Evolutionary conservation across 768 basidiomycete genomes (phyloP).

Genomic region (Rhodocollybia butyracea): DNA sequence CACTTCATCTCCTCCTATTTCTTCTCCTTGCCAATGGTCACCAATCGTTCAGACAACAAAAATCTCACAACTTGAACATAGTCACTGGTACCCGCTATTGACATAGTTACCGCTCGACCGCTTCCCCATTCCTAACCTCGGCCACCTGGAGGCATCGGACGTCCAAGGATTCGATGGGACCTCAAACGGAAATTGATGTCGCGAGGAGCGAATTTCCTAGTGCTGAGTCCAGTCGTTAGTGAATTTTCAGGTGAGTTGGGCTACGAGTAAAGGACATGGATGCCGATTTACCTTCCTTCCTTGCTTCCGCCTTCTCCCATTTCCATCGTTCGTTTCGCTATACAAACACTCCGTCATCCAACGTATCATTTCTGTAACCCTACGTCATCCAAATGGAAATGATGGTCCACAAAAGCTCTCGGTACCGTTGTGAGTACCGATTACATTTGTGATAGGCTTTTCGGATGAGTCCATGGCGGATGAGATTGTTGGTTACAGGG

Average conservation of each 20-base stretch:
- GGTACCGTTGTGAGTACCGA: slow-evolving; percentile 89
- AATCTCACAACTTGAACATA: slow-evolving; percentile 85
- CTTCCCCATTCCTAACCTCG: slow-evolving; percentile 53
- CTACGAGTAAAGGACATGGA: too few species aligned
- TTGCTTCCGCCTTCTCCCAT: not conserved
- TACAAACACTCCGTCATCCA: slow-evolving; percentile 75
- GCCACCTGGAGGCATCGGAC: slow-evolving; percentile 83
- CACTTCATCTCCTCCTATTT: slow-evolving; percentile 21
- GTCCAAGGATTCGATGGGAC: slow-evolving; percentile 95
- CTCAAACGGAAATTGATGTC: slow-evolving; percentile 85
- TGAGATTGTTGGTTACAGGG: slow-evolving; percentile 85
- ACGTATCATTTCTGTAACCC: slow-evolving; percentile 80
- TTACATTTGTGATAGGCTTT: slow-evolving; percentile 92
- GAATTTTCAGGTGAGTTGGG: slow-evolving; percentile 89
- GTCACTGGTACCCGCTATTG: slow-evolving; percentile 93
- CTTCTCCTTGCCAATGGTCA: not conserved
- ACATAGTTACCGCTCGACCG: slow-evolving; percentile 61
- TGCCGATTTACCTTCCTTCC: not conserved
- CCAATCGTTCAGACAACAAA: slow-evolving; percentile 58
- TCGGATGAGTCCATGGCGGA: slow-evolving; percentile 88
- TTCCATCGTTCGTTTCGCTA: slow-evolving; percentile 1
- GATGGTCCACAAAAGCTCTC: slow-evolving; percentile 82
- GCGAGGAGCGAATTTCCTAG: slow-evolving; percentile 85
- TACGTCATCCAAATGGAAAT: slow-evolving; percentile 99
- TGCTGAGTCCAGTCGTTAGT: slow-evolving; percentile 81